phyloP scores from a whole-genome alignment of 176 grass and related monocot genomes.

The Carex littledalei region DNA sequence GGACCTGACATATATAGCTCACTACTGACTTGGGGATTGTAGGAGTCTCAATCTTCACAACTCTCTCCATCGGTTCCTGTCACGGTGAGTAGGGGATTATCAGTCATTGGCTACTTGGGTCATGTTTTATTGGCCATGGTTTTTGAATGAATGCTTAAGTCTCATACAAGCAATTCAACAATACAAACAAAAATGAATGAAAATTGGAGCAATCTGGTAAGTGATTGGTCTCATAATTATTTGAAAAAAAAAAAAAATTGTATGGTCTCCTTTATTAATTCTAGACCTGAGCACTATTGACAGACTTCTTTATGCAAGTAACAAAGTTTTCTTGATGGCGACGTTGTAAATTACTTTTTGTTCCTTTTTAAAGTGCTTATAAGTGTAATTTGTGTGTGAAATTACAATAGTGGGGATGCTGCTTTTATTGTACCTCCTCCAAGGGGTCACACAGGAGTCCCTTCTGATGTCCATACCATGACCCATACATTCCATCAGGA shows the following conservation, averaged over 20 bases:
- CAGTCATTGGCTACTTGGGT: neutral
- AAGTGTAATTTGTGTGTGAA: neutral
- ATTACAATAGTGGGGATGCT: neutral
- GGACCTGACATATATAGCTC: slow-evolving; percentile 27
- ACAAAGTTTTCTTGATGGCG: neutral
- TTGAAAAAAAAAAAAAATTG: neutral
- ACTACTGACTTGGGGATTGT: slow-evolving; percentile 43
- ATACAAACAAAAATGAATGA: slow-evolving; percentile 2
- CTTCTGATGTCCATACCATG: slow-evolving; percentile 89
- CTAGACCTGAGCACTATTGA: neutral
- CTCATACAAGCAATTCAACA: neutral
- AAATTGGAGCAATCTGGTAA: neutral
- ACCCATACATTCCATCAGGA: slow-evolving; percentile 74
- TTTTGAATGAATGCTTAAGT: neutral
- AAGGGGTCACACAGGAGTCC: slow-evolving; percentile 64
- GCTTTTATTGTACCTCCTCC: slow-evolving; percentile 12
- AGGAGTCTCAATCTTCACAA: slow-evolving; percentile 28
- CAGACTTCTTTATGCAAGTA: neutral
- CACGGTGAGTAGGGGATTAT: slow-evolving; percentile 22
- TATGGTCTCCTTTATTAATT: neutral
- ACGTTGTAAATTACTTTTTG: neutral
- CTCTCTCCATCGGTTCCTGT: slow-evolving; percentile 35
- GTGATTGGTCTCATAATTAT: neutral
- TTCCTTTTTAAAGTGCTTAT: neutral
- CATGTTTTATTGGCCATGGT: neutral